Percentiles rank a stretch among this genome's conserved stretches.
Conservation (phyloP, 768 basidiomycete genomes). For the Xerocomellus chrysenteron region DNA sequence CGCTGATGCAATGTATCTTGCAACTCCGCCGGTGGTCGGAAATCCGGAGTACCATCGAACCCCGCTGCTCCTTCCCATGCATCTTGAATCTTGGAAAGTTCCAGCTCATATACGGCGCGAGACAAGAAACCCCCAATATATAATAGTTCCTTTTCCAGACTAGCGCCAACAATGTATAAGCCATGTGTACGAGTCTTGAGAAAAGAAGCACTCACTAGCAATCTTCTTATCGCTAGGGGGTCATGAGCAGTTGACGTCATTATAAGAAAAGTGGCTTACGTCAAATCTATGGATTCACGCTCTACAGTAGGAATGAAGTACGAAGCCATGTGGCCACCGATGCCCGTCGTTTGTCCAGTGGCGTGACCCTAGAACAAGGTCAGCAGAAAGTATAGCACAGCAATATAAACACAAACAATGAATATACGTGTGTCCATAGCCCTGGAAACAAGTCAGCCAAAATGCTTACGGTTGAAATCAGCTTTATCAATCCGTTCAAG, state of each 20-base stretch:
- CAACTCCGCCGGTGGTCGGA: not conserved
- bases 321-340: not conserved
- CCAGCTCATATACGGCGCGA: not conserved
- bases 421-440: conserved; percentile 69
- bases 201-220: not conserved
- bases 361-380: conserved; percentile 21
- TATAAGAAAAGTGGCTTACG: not conserved
- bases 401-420: conserved; percentile 51
- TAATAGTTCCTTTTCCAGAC: not conserved
- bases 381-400: not conserved
- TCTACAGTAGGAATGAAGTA: not conserved
- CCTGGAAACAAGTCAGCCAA: conserved; percentile 34
- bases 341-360: not conserved
- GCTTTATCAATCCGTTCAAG: conserved; percentile 8
- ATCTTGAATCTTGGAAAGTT: not conserved
- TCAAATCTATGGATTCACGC: not conserved
- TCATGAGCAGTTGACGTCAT: not conserved
- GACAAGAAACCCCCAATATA: not conserved
- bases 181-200: too few relatives aligned
- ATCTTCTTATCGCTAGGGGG: not conserved
- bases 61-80: not conserved
- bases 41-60: not conserved
- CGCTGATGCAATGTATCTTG: conserved; percentile 40
- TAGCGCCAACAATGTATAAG: not conserved
- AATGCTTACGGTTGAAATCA: not conserved